phyloP scores from a whole-genome alignment of 208 protist species.

The Endotrypanum monterogeii region DNA sequence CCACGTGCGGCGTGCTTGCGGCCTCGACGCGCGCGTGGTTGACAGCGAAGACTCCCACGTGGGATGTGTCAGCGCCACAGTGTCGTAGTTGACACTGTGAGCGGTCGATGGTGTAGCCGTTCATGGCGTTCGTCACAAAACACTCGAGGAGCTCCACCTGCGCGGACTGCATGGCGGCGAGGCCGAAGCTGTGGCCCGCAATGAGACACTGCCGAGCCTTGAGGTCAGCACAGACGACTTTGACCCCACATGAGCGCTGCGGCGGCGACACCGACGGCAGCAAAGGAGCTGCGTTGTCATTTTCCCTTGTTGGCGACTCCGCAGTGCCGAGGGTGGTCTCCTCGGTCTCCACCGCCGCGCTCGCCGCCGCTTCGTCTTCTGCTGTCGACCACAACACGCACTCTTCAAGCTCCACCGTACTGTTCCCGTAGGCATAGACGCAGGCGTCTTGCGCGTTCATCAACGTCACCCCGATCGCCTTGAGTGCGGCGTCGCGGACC shows the following conservation, averaged over 20 bases:
- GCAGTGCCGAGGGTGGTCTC: not conserved
- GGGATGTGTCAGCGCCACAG: conserved; percentile 62
- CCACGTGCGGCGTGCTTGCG: conserved; percentile 38
- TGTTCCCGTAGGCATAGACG: conserved; percentile 67
- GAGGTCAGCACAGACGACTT: conserved; percentile 44
- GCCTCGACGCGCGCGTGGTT: conserved; percentile 41
- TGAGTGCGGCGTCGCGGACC: conserved; percentile 50
- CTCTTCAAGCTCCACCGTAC: conserved; percentile 48
- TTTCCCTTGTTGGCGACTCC: not conserved
- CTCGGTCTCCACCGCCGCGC: conserved; percentile 2
- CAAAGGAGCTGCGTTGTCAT: not conserved
- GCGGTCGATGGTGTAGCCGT: conserved; percentile 72
- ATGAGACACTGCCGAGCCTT: conserved; percentile 46
- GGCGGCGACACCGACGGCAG: conserved; percentile 1
- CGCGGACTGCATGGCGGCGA: conserved; percentile 55
- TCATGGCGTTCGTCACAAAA: conserved; percentile 53
- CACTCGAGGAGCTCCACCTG: conserved; percentile 43
- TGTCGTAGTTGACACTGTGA: conserved; percentile 39
- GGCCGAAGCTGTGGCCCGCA: conserved; percentile 58
- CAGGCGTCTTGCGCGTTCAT: conserved; percentile 52
- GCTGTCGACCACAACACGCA: conserved; percentile 52
- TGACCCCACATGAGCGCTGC: conserved; percentile 50
- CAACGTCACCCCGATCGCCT: conserved; percentile 45
- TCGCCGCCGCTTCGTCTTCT: conserved; percentile 19
- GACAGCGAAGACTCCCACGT: conserved; percentile 65